phyloP scores from a whole-genome alignment of 768 basidiomycete genomes.

The Sarcodon aspratus region DNA sequence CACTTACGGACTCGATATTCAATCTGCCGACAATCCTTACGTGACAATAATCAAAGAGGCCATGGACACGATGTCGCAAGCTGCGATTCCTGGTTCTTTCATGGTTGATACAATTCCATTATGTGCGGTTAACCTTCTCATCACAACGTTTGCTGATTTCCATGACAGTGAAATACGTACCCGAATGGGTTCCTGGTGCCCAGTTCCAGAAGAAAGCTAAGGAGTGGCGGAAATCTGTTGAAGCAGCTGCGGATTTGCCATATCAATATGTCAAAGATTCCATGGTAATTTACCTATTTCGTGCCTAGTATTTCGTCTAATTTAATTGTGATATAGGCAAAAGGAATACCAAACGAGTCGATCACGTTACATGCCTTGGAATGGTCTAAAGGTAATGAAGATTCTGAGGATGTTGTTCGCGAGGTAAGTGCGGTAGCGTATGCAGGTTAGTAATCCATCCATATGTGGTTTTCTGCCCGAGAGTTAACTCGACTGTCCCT shows the following conservation, averaged over 20 bases:
- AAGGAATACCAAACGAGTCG: not conserved
- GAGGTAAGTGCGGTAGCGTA: not conserved
- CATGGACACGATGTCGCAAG: not conserved
- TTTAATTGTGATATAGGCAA: not conserved
- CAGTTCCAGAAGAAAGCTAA: no score
- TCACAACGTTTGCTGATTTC: no score
- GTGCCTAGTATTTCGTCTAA: not conserved
- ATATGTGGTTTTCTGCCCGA: not conserved
- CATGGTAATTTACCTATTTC: no score
- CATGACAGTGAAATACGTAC: slow-evolving; percentile 6
- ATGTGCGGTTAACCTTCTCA: not conserved
- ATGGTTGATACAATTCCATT: not conserved
- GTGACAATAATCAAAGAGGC: not conserved
- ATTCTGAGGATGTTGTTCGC: slow-evolving; percentile 7
- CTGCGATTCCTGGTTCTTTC: not conserved
- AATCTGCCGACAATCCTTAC: no score
- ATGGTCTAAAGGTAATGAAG: slow-evolving; percentile 5
- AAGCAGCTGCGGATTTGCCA: no score
- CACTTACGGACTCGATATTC: no score
- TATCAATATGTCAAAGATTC: no score
- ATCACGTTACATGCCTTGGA: slow-evolving; percentile 34
- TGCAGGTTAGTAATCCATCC: not conserved
- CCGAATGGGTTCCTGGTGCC: slow-evolving; percentile 9
- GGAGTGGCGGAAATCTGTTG: no score
- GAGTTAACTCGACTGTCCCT: no score